Evolutionary conservation across 2,329 filamentous ascomycete genomes (phyloP).

Genomic region (Fusarium camptoceras): DNA sequence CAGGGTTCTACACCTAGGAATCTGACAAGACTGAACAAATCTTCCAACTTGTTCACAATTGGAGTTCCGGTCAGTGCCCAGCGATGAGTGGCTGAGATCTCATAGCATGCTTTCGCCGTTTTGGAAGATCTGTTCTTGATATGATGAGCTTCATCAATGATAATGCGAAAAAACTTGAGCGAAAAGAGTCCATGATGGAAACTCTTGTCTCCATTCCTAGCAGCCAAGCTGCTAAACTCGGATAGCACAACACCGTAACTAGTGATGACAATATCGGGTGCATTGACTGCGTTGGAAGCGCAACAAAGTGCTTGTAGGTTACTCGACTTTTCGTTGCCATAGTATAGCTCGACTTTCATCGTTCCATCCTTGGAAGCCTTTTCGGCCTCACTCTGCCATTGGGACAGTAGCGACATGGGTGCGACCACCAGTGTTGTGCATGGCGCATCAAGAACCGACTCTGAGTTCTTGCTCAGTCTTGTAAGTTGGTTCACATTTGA

Average conservation of each 20-base stretch:
- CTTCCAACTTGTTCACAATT: slow-evolving; percentile 95
- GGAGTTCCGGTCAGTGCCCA: slow-evolving; percentile 97
- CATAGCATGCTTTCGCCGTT: slow-evolving; percentile 94
- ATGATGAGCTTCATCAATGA: slow-evolving; percentile 93
- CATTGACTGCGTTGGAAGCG: slow-evolving; percentile 75
- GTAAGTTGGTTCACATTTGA: slow-evolving; percentile 70
- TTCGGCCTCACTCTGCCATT: slow-evolving; percentile 96
- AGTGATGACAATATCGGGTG: slow-evolving; percentile 92
- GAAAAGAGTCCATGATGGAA: slow-evolving; percentile 84
- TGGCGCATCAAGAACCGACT: slow-evolving; percentile 75
- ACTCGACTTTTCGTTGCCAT: slow-evolving; percentile 83
- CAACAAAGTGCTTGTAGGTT: slow-evolving; percentile 86
- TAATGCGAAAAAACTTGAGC: slow-evolving; percentile 92
- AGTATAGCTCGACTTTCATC: slow-evolving; percentile 88
- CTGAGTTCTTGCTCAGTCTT: slow-evolving; percentile 68
- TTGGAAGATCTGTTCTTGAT: slow-evolving; percentile 94
- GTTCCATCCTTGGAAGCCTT: slow-evolving; percentile 89
- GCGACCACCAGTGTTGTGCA: slow-evolving; percentile 95
- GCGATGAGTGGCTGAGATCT: slow-evolving; percentile 83
- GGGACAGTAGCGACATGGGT: slow-evolving; percentile 94
- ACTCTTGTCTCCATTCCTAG: slow-evolving; percentile 73
- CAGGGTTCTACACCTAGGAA: slow-evolving; percentile 96
- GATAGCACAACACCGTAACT: slow-evolving; percentile 94
- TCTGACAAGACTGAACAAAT: slow-evolving; percentile 90
- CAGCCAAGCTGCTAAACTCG: slow-evolving; percentile 79